phyloP scores from a whole-genome alignment of 2,329 filamentous ascomycete genomes.

The Diaporthe nobilis region DNA sequence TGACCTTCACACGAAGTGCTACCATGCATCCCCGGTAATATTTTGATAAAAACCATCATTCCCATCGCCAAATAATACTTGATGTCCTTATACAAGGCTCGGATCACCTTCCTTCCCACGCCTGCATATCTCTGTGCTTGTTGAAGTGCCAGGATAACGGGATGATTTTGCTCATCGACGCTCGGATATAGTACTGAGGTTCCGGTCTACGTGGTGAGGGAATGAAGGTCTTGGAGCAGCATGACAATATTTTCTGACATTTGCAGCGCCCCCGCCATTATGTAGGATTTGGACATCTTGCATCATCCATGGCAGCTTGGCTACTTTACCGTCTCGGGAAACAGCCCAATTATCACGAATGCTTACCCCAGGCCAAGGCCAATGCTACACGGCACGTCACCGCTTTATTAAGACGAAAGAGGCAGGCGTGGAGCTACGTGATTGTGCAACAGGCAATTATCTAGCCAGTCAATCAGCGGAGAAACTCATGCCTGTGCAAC shows the following conservation, averaged over 20 bases:
- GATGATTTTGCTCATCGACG: neutral
- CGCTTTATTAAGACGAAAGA: neutral
- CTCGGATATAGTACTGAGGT: neutral
- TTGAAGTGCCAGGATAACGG: neutral
- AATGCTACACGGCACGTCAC: constrained; percentile 3
- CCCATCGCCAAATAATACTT: accelerated
- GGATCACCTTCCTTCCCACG: neutral
- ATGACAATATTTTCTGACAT: neutral
- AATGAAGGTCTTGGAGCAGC: neutral
- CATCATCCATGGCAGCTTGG: constrained; percentile 26
- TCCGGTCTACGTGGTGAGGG: neutral
- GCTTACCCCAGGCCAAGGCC: neutral
- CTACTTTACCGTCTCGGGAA: neutral
- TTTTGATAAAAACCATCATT: neutral
- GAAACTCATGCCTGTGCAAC: neutral
- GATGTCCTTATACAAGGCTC: neutral
- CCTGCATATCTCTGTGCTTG: neutral
- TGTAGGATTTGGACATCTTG: neutral
- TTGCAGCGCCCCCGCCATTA: neutral
- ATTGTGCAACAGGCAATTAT: neutral
- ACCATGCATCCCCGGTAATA: neutral
- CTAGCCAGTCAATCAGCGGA: constrained; percentile 6
- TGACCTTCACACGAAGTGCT: too few species aligned
- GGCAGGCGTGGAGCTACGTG: constrained; percentile 4
- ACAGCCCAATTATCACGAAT: neutral